These are phyloP conservation scores for Mortierella polycephala DNA, from an alignment of 371 early-diverging fungal species.

Conservation along the genomic window DNA sequence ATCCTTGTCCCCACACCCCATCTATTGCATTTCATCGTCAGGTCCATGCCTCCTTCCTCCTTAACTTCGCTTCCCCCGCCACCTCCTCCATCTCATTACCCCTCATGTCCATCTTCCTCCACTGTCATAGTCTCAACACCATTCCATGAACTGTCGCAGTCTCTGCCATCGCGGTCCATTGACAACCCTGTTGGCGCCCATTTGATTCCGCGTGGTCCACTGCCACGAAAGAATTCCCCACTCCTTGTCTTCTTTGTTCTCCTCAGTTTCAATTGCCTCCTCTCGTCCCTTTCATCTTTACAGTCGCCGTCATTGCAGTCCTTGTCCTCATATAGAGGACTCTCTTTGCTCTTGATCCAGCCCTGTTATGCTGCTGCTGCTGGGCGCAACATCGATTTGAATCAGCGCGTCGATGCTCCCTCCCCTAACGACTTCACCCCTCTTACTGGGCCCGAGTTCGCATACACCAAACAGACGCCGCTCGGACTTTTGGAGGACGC, in stretches of 20 bases:
- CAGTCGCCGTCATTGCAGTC: background rate
- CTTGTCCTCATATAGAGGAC: background rate
- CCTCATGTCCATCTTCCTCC: background rate
- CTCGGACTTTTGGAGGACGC: slow-evolving; percentile 23
- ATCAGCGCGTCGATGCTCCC: slow-evolving; percentile 49
- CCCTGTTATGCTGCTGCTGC: slow-evolving; percentile 18
- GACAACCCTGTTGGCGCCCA: background rate
- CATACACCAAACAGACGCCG: slow-evolving; percentile 32
- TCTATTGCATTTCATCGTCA: background rate
- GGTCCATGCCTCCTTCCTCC: background rate
- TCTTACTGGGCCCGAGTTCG: slow-evolving; percentile 29
- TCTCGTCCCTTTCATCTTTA: slow-evolving; percentile 8
- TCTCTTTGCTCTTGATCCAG: slow-evolving; percentile 10
- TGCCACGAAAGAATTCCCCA: background rate
- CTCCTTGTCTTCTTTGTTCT: slow-evolving; percentile 21
- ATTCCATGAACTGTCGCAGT: too few species aligned
- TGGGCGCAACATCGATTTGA: slow-evolving; percentile 6
- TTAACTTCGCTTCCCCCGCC: background rate
- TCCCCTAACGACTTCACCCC: slow-evolving; percentile 31
- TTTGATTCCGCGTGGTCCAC: background rate
- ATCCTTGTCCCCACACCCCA: background rate
- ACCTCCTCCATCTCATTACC: background rate
- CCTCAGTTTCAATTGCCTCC: slow-evolving; percentile 21
- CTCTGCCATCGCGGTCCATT: too few species aligned
- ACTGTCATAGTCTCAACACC: background rate